phyloP scores from a whole-genome alignment of 768 basidiomycete species.

The Lentinula aciculospora region DNA sequence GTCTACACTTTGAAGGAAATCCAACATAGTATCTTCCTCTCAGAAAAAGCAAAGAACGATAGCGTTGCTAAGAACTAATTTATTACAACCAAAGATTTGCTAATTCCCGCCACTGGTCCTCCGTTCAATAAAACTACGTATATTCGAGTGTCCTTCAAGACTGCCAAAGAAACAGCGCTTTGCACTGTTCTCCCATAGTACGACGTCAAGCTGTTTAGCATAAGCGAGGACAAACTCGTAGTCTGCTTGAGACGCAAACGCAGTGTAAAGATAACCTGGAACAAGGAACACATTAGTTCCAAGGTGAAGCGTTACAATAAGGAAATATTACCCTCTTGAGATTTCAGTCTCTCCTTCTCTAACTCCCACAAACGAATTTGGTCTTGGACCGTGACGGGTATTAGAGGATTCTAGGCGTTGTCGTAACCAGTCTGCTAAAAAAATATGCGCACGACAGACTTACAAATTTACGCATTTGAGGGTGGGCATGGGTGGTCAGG shows the following conservation, averaged over 20 bases:
- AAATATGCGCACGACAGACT: too few relatives aligned
- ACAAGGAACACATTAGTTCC: constrained; percentile 7
- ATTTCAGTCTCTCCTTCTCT: constrained; percentile 87
- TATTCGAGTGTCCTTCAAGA: constrained; percentile 71
- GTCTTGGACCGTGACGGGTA: constrained; percentile 97
- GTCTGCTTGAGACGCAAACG: constrained; percentile 81
- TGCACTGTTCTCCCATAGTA: constrained; percentile 74
- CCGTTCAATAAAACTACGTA: constrained; percentile 76
- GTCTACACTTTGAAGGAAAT: too few relatives aligned
- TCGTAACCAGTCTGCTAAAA: background rate
- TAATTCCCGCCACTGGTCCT: constrained; percentile 26
- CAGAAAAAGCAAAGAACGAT: too few relatives aligned
- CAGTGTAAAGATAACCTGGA: constrained; percentile 82
- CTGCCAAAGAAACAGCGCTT: constrained; percentile 83
- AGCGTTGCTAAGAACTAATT: too few relatives aligned
- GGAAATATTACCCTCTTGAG: constrained; percentile 65
- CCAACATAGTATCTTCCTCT: too few relatives aligned
- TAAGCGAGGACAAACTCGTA: constrained; percentile 85
- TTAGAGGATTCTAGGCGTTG: constrained; percentile 67
- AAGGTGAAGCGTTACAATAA: constrained; percentile 13
- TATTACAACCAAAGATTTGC: too few relatives aligned
- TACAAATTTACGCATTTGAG: constrained; percentile 90
- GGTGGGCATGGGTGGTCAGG: too few relatives aligned
- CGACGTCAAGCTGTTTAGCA: constrained; percentile 74
- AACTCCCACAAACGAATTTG: constrained; percentile 97